Evolutionary conservation across 768 basidiomycete species (phyloP).

Genomic region (Pleurotus djamor): DNA sequence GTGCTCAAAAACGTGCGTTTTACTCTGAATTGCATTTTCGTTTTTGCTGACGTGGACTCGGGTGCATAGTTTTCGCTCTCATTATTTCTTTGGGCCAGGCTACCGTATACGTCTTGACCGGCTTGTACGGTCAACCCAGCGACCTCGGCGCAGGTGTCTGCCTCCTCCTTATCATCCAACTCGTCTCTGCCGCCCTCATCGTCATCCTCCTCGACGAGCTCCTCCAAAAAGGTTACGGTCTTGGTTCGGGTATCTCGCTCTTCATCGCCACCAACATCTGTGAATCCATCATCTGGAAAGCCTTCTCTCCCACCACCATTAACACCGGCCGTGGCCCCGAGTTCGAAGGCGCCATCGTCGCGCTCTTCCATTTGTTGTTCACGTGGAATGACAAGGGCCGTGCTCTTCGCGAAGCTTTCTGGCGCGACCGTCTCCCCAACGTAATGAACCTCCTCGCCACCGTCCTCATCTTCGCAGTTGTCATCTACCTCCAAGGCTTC

Average conservation of each 20-base stretch:
- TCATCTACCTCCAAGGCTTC: slow-evolving; percentile 99
- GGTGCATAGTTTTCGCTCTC: slow-evolving; percentile 82
- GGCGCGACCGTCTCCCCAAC: slow-evolving; percentile 95
- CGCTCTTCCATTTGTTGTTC: slow-evolving; percentile 96
- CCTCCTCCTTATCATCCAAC: slow-evolving; percentile 94
- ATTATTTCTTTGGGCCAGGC: slow-evolving; percentile 96
- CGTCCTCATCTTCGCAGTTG: slow-evolving; percentile 85
- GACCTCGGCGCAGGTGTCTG: slow-evolving; percentile 97
- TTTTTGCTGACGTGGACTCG: not conserved
- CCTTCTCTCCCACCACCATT: slow-evolving; percentile 96
- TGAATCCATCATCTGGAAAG: slow-evolving; percentile 99
- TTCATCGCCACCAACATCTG: slow-evolving; percentile 99
- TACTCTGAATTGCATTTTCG: not conserved
- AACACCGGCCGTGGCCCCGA: slow-evolving; percentile 98
- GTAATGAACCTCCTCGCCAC: slow-evolving; percentile 97
- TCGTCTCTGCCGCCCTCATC: slow-evolving; percentile 90
- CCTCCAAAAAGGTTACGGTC: slow-evolving; percentile 98
- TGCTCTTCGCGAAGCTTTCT: slow-evolving; percentile 96
- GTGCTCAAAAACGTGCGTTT: slow-evolving; percentile 90
- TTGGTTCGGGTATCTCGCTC: slow-evolving; percentile 96
- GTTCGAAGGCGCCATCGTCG: slow-evolving; percentile 95
- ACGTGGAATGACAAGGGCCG: slow-evolving; percentile 99
- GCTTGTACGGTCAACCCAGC: slow-evolving; percentile 91
- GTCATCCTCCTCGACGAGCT: slow-evolving; percentile 99
- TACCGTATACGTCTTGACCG: slow-evolving; percentile 95